Percentiles rank a stretch among this genome's conserved stretches.
Evolutionary conservation across 2,329 filamentous ascomycete genomes (phyloP).

Genomic region (Microdochium trichocladiopsis): DNA sequence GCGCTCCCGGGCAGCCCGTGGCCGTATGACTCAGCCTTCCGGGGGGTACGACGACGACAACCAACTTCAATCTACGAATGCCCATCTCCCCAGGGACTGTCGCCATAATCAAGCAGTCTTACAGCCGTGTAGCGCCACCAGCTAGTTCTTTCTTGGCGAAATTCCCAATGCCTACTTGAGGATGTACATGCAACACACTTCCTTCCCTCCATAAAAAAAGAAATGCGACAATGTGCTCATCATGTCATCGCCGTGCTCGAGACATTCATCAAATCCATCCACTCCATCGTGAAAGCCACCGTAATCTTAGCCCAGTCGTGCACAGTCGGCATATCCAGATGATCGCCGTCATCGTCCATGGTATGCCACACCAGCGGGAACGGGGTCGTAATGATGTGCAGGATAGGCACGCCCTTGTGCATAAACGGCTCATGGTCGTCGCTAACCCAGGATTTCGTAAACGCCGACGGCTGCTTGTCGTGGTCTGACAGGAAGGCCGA

Average conservation of each 20-base stretch:
- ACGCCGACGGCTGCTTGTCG: conserved; percentile 31
- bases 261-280: conserved; percentile 60
- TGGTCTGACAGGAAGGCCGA: conserved; percentile 49
- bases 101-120: too few relatives aligned
- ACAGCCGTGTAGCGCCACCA: too few relatives aligned
- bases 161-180: too few relatives aligned
- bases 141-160: too few relatives aligned
- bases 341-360: conserved; percentile 62
- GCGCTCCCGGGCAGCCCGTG: too few relatives aligned
- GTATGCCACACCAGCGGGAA: conserved; percentile 71
- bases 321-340: conserved; percentile 64
- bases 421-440: conserved; percentile 80
- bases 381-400: conserved; percentile 68
- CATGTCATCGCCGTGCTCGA: conserved; percentile 5
- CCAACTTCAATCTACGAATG: too few relatives aligned
- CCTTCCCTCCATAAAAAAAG: neutral
- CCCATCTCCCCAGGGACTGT: too few relatives aligned
- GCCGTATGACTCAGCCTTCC: too few relatives aligned
- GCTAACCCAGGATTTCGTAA: conserved; percentile 36
- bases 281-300: conserved; percentile 69
- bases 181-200: too few relatives aligned
- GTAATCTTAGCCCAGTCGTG: conserved; percentile 72
- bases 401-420: conserved; percentile 62
- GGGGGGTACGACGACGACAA: too few relatives aligned
- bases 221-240: neutral